phyloP scores from a whole-genome alignment of 1,284 basidiomycete genomes.

The Ustilago loliicola region DNA sequence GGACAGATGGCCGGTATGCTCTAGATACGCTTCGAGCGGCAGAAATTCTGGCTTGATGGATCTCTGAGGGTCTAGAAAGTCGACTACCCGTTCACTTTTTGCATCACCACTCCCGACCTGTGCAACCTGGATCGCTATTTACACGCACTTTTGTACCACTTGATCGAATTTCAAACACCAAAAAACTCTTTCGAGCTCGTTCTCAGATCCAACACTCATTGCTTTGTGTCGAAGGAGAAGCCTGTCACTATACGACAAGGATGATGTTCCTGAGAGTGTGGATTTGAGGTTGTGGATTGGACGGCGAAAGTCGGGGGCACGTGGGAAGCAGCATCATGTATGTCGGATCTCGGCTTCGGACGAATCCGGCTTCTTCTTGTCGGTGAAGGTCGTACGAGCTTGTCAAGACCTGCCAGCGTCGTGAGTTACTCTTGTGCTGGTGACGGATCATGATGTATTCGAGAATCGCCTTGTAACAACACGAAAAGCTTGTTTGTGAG shows the following conservation, averaged over 20 bases:
- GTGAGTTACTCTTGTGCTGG: too few species aligned
- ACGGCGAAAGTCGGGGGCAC: too few species aligned
- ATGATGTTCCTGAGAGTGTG: not conserved
- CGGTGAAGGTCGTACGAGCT: too few species aligned
- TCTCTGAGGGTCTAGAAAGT: not conserved
- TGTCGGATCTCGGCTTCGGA: not conserved
- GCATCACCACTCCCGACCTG: not conserved
- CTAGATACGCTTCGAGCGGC: not conserved
- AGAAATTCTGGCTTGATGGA: not conserved
- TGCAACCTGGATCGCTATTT: not conserved
- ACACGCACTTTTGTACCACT: conserved; percentile 1
- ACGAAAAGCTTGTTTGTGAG: not conserved
- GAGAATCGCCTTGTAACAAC: not conserved
- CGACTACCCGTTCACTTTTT: not conserved
- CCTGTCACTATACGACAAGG: not conserved
- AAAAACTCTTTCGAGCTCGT: conserved; percentile 1
- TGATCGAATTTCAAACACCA: not conserved
- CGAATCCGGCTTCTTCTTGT: not conserved
- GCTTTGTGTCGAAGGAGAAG: not conserved
- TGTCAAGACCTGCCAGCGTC: too few species aligned
- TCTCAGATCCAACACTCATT: not conserved
- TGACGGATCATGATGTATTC: not conserved
- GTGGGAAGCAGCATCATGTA: not conserved
- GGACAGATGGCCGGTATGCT: conserved; percentile 64
- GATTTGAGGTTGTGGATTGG: too few species aligned